A percentile compares a stretch with the other conserved stretches of the same genome.
These are phyloP conservation scores for Leptographium lundbergii DNA, from an alignment of 2,329 filamentous ascomycete genomes.

Conservation along the genomic window DNA sequence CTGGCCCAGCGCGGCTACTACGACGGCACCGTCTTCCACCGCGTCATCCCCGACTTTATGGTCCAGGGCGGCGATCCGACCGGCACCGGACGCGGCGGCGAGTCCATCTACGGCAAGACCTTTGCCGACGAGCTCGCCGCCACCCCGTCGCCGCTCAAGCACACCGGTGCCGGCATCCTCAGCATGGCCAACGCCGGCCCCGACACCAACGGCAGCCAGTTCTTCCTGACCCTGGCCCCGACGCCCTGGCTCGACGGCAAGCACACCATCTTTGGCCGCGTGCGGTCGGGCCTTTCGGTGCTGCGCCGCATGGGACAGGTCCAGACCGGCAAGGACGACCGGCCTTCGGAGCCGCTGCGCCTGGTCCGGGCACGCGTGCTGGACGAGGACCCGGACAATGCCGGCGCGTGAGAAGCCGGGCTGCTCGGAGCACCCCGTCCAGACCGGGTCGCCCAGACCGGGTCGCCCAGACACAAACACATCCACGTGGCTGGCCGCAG, in stretches of 20 bases:
- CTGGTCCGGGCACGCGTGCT: conserved; percentile 61
- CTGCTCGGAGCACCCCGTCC: too few species aligned
- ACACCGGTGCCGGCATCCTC: conserved; percentile 86
- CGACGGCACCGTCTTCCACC: conserved; percentile 75
- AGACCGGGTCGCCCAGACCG: too few species aligned
- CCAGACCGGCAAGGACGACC: conserved; percentile 69
- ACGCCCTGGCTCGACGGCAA: conserved; percentile 96
- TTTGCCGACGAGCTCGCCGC: conserved; percentile 83
- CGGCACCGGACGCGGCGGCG: conserved; percentile 79
- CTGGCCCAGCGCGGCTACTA: conserved; percentile 80
- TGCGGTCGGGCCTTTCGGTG: conserved; percentile 71
- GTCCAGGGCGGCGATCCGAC: conserved; percentile 90
- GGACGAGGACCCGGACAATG: conserved; percentile 23
- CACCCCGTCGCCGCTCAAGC: conserved; percentile 48
- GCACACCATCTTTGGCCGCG: conserved; percentile 90
- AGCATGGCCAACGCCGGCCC: conserved; percentile 94
- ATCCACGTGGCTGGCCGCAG: too few species aligned
- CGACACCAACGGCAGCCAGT: conserved; percentile 89
- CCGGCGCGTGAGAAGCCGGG: not conserved
- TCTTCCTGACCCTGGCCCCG: conserved; percentile 88
- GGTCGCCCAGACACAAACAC: too few species aligned
- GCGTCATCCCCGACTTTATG: conserved; percentile 95
- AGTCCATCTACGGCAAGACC: conserved; percentile 81
- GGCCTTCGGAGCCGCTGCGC: conserved; percentile 69
- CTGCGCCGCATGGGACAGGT: conserved; percentile 81